Evolutionary conservation across 2,329 filamentous ascomycete species (phyloP).

Genomic region (Xylaria digitata): DNA sequence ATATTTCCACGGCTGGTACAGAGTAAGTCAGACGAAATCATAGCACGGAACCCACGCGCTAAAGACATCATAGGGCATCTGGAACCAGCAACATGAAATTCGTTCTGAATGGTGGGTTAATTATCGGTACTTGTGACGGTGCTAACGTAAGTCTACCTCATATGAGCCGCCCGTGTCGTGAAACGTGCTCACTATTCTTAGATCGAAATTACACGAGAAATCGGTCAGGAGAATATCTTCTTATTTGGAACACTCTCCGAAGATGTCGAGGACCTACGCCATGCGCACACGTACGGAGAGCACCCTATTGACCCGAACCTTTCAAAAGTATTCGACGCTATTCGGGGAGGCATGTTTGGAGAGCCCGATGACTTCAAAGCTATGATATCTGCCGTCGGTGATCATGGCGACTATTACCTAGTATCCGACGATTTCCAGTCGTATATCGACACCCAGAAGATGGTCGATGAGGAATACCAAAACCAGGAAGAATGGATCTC

Average conservation of each 20-base stretch:
- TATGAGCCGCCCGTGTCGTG: slow-evolving; percentile 55
- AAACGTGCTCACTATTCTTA: slow-evolving; percentile 38
- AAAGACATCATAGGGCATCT: slow-evolving; percentile 60
- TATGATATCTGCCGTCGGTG: slow-evolving; percentile 83
- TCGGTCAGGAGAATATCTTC: slow-evolving; percentile 98
- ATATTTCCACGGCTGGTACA: slow-evolving; percentile 97
- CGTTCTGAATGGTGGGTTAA: slow-evolving; percentile 94
- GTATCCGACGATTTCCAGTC: slow-evolving; percentile 97
- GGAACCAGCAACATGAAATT: slow-evolving; percentile 99
- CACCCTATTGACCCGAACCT: slow-evolving; percentile 83
- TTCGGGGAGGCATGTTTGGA: slow-evolving; percentile 84
- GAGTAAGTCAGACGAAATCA: slow-evolving; percentile 65
- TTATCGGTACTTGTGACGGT: slow-evolving; percentile 97
- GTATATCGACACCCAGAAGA: slow-evolving; percentile 88
- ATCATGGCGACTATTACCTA: slow-evolving; percentile 97
- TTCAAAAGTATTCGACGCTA: slow-evolving; percentile 82
- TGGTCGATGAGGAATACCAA: slow-evolving; percentile 92
- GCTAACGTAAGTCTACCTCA: slow-evolving; percentile 78
- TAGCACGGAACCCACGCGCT: slow-evolving; percentile 24
- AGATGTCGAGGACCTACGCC: slow-evolving; percentile 95
- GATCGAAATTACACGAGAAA: slow-evolving; percentile 98
- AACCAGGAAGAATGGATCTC: slow-evolving; percentile 93
- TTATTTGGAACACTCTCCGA: slow-evolving; percentile 96
- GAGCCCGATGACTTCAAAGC: slow-evolving; percentile 82
- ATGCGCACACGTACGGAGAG: slow-evolving; percentile 84